Conservation (phyloP, 345 rosid species). For the Psidium friedrichsthalianum region DNA sequence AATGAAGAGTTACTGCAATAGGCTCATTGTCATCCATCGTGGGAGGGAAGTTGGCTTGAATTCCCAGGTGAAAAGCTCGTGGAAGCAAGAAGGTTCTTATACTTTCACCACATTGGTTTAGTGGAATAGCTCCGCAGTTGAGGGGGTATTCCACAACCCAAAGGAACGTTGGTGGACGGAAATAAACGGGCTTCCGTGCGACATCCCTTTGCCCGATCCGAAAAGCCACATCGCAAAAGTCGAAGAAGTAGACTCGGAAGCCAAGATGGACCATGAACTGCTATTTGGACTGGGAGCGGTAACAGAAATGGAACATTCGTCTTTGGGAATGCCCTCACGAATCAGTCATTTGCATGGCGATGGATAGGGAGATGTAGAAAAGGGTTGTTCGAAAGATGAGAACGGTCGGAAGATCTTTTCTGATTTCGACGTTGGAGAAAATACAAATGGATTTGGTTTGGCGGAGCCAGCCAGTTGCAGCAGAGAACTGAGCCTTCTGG, state of each 20-base stretch:
- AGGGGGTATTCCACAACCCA: constrained; percentile 35
- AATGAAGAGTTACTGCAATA: too few species aligned
- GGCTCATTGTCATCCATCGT: not conserved
- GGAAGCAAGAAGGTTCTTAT: not conserved
- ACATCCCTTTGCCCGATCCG: constrained; percentile 26
- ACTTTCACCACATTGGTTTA: constrained; percentile 1
- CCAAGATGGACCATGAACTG: constrained; percentile 18
- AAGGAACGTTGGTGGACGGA: constrained; percentile 31
- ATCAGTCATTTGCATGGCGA: constrained; percentile 5
- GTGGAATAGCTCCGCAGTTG: constrained; percentile 40
- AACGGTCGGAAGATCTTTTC: not conserved
- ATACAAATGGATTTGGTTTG: not conserved
- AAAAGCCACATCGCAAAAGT: constrained; percentile 6
- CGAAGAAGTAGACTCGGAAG: constrained; percentile 29
- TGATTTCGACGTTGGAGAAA: not conserved
- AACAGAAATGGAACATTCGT: not conserved
- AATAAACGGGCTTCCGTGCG: constrained; percentile 21
- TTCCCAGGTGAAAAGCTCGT: not conserved
- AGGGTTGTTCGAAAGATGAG: not conserved
- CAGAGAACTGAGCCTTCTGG: not conserved
- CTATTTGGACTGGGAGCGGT: constrained; percentile 20
- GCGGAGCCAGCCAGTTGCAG: not conserved
- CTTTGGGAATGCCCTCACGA: not conserved
- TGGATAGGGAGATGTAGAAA: not conserved
- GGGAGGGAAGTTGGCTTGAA: constrained; percentile 4